Evolutionary conservation across 768 basidiomycete genomes (phyloP).

Genomic region (Boletus rex-veris): DNA sequence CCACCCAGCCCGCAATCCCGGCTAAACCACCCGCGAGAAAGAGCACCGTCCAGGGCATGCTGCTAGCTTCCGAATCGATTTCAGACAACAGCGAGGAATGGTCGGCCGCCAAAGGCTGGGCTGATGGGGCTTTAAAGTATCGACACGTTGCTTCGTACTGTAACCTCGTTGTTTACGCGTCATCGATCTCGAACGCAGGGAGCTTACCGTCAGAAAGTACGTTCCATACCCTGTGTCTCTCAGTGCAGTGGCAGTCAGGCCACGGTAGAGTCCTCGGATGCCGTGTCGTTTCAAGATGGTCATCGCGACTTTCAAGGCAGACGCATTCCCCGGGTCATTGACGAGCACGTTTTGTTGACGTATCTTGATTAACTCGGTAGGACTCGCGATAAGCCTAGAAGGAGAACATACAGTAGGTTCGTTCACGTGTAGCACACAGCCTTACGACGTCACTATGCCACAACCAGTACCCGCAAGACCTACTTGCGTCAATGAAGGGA

Average conservation of each 20-base stretch:
- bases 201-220: conserved; percentile 74
- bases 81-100: conserved; percentile 40
- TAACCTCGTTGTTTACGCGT: conserved; percentile 5
- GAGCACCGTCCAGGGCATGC: conserved; percentile 51
- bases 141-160: conserved; percentile 67
- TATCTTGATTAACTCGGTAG: conserved; percentile 87
- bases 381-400: conserved; percentile 67
- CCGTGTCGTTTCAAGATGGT: conserved; percentile 56
- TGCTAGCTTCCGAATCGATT: conserved; percentile 35
- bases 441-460: conserved; percentile 78
- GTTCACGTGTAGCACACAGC: conserved; percentile 5
- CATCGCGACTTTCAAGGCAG: conserved; percentile 50
- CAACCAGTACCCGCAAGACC: conserved; percentile 75
- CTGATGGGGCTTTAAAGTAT: conserved; percentile 34
- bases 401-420: background rate
- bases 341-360: conserved; percentile 60
- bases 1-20: conserved; percentile 72
- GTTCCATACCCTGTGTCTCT: conserved; percentile 82
- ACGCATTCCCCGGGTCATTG: conserved; percentile 34
- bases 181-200: background rate
- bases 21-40: conserved; percentile 75
- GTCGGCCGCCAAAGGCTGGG: conserved; percentile 10
- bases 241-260: conserved; percentile 66
- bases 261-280: conserved; percentile 70
- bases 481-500: conserved; percentile 70